Conservation (phyloP, 495 filamentous ascomycete genomes). For the Bryoglossum gracile region DNA sequence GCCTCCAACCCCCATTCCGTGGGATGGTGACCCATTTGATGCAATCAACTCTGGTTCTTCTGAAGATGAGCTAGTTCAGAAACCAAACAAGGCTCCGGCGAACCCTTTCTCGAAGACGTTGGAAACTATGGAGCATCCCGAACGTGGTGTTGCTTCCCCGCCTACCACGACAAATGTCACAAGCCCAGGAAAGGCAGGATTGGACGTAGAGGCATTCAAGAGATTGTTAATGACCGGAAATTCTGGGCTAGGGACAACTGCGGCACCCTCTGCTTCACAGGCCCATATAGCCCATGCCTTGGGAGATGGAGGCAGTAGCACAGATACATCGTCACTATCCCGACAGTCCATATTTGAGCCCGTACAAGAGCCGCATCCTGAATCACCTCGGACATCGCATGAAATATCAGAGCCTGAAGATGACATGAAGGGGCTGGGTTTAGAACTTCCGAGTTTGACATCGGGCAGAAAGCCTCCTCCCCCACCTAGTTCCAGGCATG, state of each 20-base stretch:
- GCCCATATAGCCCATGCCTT: conserved; percentile 13
- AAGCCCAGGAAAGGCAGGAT: conserved; percentile 31
- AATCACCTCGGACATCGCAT: conserved; percentile 26
- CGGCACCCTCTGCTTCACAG: background rate
- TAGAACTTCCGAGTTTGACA: background rate
- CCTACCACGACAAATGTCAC: conserved; percentile 14
- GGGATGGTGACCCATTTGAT: conserved; percentile 23
- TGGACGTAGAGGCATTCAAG: conserved; percentile 58
- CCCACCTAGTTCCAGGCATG: conserved; percentile 25
- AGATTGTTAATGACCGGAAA: conserved; percentile 53
- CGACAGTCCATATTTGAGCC: conserved; percentile 24
- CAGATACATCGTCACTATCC: conserved; percentile 26
- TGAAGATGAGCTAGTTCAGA: conserved; percentile 12
- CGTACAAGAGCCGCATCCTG: conserved; percentile 22
- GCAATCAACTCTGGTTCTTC: conserved; percentile 14
- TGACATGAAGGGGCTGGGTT: conserved; percentile 6
- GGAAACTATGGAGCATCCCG: conserved; percentile 33
- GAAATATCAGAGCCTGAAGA: conserved; percentile 25
- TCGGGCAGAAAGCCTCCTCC: conserved; percentile 20
- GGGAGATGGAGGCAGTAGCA: conserved; percentile 25
- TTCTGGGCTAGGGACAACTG: conserved; percentile 26
- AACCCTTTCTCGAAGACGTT: conserved; percentile 47
- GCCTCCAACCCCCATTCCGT: conserved; percentile 24
- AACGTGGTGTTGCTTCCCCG: conserved; percentile 19
- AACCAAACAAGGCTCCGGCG: conserved; percentile 27